Evolutionary conservation across 176 grass and related monocot species (phyloP).

Genomic region (Paspalum notatum): DNA sequence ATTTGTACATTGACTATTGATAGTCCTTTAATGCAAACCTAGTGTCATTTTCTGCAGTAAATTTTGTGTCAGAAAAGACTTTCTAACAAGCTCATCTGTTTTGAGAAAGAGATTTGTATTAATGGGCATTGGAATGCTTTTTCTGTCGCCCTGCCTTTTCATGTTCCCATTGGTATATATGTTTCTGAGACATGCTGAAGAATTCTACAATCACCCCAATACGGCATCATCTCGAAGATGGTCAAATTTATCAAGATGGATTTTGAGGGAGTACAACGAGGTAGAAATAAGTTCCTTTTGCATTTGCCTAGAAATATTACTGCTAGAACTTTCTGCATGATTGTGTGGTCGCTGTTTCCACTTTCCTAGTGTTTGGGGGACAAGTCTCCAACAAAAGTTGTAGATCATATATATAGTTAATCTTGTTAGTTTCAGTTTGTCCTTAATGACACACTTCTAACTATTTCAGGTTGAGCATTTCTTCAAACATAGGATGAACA

Average conservation of each 20-base stretch:
- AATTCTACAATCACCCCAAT: constrained; percentile 90
- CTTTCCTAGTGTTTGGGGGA: neutral
- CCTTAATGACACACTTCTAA: constrained; percentile 12
- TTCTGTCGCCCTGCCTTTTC: constrained; percentile 80
- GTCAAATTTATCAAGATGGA: constrained; percentile 96
- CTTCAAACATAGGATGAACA: constrained; percentile 92
- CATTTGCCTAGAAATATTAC: neutral
- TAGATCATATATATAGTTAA: constrained; percentile 15
- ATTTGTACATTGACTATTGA: neutral
- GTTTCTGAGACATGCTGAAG: constrained; percentile 86
- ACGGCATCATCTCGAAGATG: constrained; percentile 93
- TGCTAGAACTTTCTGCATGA: neutral
- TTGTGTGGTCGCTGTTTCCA: neutral
- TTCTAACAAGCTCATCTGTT: constrained; percentile 64
- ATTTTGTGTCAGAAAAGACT: constrained; percentile 87
- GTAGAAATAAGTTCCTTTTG: constrained; percentile 39
- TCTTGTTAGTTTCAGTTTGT: neutral
- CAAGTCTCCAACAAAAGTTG: neutral
- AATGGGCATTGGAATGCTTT: constrained; percentile 80
- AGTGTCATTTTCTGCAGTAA: constrained; percentile 64
- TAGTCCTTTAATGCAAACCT: neutral
- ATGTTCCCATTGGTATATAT: constrained; percentile 96
- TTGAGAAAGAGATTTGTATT: constrained; percentile 71
- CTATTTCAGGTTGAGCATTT: constrained; percentile 89
- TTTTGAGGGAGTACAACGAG: constrained; percentile 95